Percentiles rank a stretch among this genome's conserved stretches.
Conservation (phyloP, 805 yeast genomes). For the Kazachstania kunashirensis region DNA sequence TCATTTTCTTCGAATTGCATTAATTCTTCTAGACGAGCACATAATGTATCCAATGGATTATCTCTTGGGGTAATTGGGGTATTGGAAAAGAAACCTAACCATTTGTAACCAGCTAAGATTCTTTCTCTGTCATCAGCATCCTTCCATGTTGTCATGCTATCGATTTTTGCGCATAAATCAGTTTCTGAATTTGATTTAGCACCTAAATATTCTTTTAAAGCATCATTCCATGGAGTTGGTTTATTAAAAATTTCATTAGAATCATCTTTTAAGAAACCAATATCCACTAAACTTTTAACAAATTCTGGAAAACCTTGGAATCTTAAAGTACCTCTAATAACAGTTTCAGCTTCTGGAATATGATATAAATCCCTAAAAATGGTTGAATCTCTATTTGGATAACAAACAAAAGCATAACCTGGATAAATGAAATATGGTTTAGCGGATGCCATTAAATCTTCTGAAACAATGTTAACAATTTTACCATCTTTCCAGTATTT, state of each 20-base stretch:
- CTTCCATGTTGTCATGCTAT: slow-evolving; percentile 70
- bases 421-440: slow-evolving; percentile 93
- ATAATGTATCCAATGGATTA: slow-evolving; percentile 89
- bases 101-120: slow-evolving; percentile 77
- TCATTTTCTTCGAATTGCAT: slow-evolving; percentile 95
- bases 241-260: slow-evolving; percentile 48
- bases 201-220: slow-evolving; percentile 64
- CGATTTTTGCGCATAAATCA: slow-evolving; percentile 70
- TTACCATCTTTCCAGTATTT: slow-evolving; percentile 81
- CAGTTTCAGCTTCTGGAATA: slow-evolving; percentile 96
- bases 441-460: slow-evolving; percentile 90
- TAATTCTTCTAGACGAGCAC: slow-evolving; percentile 90
- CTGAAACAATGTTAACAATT: slow-evolving; percentile 68
- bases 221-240: slow-evolving; percentile 78
- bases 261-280: slow-evolving; percentile 83
- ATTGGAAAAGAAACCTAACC: slow-evolving; percentile 89
- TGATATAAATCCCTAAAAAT: slow-evolving; percentile 81
- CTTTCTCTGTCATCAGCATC: slow-evolving; percentile 74
- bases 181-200: slow-evolving; percentile 58
- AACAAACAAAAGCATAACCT: slow-evolving; percentile 87
- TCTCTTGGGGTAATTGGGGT: slow-evolving; percentile 75
- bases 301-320: slow-evolving; percentile 99
- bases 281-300: slow-evolving; percentile 86
- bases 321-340: slow-evolving; percentile 93
- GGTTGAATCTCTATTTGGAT: slow-evolving; percentile 98